A percentile compares a stretch with the other conserved stretches of the same genome.
Evolutionary conservation across 2,329 filamentous ascomycete species (phyloP).

Genomic region (Madurella fahalii): DNA sequence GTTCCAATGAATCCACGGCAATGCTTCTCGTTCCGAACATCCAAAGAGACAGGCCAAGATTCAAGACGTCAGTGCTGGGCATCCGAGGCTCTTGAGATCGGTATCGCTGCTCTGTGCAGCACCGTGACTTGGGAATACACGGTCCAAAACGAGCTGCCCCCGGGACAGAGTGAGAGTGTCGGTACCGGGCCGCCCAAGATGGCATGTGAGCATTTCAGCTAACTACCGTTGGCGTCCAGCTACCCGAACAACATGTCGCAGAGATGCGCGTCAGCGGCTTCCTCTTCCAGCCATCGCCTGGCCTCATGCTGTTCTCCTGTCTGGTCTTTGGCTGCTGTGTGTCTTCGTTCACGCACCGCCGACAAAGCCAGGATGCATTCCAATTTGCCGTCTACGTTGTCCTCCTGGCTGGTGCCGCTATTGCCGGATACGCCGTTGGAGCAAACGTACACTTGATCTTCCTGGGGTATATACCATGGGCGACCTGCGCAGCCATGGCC

Average conservation of each 20-base stretch:
- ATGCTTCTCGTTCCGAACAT: constrained; percentile 12
- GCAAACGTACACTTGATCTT: constrained; percentile 32
- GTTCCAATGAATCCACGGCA: constrained; percentile 13
- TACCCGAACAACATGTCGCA: not conserved
- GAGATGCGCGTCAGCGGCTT: constrained; percentile 8
- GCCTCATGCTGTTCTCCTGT: constrained; percentile 32
- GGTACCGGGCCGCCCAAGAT: constrained; percentile 2
- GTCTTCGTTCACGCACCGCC: constrained; percentile 35
- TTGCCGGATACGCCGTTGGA: constrained; percentile 25
- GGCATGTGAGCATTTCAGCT: not conserved
- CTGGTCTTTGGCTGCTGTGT: constrained; percentile 35
- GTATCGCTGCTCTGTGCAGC: constrained; percentile 19
- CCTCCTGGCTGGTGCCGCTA: constrained; percentile 23
- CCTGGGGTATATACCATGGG: constrained; percentile 34
- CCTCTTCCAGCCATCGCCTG: constrained; percentile 31
- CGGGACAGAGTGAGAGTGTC: constrained; percentile 2
- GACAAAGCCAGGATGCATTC: constrained; percentile 29
- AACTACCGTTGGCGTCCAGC: not conserved
- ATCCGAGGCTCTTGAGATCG: constrained; percentile 21
- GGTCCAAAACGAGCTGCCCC: constrained; percentile 16
- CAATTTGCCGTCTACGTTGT: constrained; percentile 32
- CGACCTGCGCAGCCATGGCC: constrained; percentile 35
- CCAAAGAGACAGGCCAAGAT: not conserved
- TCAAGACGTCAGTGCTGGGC: constrained; percentile 3
- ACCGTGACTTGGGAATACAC: constrained; percentile 22